Base-by-base conservation (phyloP, 768 basidiomycete genomes). In the Rickenella mellea region DNA sequence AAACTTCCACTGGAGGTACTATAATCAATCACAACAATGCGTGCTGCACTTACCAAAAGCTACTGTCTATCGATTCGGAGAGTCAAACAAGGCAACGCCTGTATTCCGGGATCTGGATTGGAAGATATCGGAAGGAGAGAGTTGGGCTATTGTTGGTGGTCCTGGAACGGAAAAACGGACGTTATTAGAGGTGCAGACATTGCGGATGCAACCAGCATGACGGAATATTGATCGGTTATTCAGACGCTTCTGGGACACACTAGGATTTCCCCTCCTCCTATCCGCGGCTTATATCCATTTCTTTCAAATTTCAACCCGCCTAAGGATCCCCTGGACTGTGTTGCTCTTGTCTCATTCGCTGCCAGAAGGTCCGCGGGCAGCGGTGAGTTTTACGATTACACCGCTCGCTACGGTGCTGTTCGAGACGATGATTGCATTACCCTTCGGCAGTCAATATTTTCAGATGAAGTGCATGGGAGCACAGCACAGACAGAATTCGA, bases 311-410 rank as follows among this genome's bases (percentile, higher is more conserved):
- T 62, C 4, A 38, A 53, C 17, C 42, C 58, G 19, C 42, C 55
- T 15, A 51, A 54, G 12, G 73, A 85, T 48, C 68, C 80, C 0
- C 71, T 71, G 46, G 54, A 67, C 6, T 60, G 60, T 25, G 55
- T 86, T 26, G 64, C 69, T 12, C 57, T 78, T 26, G 82, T 88
- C 7, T 78, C 81, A 1, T 87, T 86, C 48, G 70, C 78, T 0
- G 78, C 83, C 46, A 70, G 78, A 14, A 65, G 71, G 1, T 66
- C 70, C 15, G 66, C 66, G 1, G 63, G 69, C 0, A 76, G 76
- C 0, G 80, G 82, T 6, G 85, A 74, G 9, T 98, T 98, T 63
- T 84, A 85, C 46, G 93, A 98, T 62, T 96, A 84, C 54, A 85
- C 90, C 0, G 90, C 92, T 2, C 78, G 92, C 2, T 98, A 97